Evolutionary conservation across 805 yeast species (phyloP), one percentile per base, ranked within the genome.

Genomic region (Hanseniaspora taiwanica): DNA sequence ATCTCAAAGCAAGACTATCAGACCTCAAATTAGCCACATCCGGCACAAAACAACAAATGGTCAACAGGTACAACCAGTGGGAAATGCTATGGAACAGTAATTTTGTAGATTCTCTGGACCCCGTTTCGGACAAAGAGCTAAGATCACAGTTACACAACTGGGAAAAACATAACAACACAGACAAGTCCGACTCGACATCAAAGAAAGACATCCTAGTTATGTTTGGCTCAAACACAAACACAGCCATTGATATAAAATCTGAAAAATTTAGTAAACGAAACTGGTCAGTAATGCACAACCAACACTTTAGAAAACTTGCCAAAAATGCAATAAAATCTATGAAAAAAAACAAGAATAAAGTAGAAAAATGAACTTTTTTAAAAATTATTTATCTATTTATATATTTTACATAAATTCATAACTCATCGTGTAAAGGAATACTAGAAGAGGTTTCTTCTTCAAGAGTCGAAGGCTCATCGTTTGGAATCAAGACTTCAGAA

Each of bases 1-100:
- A 76, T 48, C 60, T 86, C 10, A 76, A 76, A 47, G 75, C 72
- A 36, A 76, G 76, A 52, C 60, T 87, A 13, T 39, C 64, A 1
- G 65, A 69, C 6, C 54, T 73, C 18, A 72, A 73, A 12, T 56
- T 87, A 6, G 71, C 86, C 0, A 65, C 74, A 0, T 56, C 54
- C 8, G 97, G 96, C 0, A 58, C 78, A 1, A 65, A 83, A 44
- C 60, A 59, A 13, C 78, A 73, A 46, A 51, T 86, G 48, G 87
- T 82, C 44, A 59, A 70, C 16, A 60, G 97, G 32, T 81, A 81
- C 53, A 78, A 74, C 45, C 89, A 86, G 47, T 87, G 76, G 62
- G 74, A 80, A 42, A 73, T 77, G 24, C 53, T 85, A 9, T 81
- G 78, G 76, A 87, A 87, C 53, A 78, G 94, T 10, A 85, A 85